Percentiles rank a stretch among this genome's conserved stretches.
These are phyloP conservation scores for Senna tora DNA, from an alignment of 306 rosid species.

Conservation along the genomic window DNA sequence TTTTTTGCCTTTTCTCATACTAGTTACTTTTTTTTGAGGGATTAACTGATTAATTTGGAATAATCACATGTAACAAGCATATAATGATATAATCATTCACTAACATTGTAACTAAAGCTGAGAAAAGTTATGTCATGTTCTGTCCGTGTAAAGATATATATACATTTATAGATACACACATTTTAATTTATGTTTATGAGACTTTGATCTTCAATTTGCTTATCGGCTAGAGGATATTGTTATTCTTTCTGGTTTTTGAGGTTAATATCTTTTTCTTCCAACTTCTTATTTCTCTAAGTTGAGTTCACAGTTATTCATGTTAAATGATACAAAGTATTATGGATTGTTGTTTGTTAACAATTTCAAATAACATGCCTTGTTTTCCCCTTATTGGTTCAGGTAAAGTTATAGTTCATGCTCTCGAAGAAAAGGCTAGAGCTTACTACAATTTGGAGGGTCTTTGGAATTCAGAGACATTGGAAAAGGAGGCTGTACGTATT, in stretches of 20 bases:
- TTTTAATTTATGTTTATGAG: conserved; percentile 22
- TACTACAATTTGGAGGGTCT: conserved; percentile 89
- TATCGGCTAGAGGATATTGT: no score
- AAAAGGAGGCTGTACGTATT: conserved; percentile 45
- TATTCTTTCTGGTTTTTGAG: not conserved
- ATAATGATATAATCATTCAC: not conserved
- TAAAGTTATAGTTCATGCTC: conserved; percentile 85
- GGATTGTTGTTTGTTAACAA: not conserved
- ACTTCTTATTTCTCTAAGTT: not conserved
- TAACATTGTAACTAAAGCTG: not conserved
- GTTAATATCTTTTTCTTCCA: not conserved
- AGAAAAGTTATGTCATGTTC: conserved; percentile 6
- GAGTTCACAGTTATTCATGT: not conserved
- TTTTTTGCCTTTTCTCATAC: conserved; percentile 21
- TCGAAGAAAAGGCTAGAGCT: conserved; percentile 92
- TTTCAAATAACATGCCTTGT: conserved; percentile 8
- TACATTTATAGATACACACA: no score
- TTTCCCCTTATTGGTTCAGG: conserved; percentile 52
- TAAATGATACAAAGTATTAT: conserved; percentile 3
- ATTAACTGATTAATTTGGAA: conserved; percentile 17
- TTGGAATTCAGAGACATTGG: conserved; percentile 58
- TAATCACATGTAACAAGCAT: not conserved
- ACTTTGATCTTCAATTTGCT: not conserved
- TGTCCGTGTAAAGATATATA: not conserved
- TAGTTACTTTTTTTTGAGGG: conserved; percentile 11